Percentiles rank a stretch among this genome's conserved stretches.
These are phyloP conservation scores for Cutaneotrichosporon arboriforme DNA, from an alignment of 1,284 basidiomycete genomes.

Conservation along the genomic window DNA sequence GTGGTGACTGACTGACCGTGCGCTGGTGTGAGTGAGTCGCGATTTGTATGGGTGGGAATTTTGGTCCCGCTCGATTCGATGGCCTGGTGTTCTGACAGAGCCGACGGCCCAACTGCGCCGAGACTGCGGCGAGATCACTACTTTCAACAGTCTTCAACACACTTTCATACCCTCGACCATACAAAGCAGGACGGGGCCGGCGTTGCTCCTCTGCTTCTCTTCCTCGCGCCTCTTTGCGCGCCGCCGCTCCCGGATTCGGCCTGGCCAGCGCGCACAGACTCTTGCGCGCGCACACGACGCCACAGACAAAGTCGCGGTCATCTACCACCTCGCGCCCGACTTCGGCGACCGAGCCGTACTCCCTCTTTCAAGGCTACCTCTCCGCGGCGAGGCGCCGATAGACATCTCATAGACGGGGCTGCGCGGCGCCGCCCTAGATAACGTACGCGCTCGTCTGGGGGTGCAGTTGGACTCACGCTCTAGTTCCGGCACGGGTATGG, in stretches of 20 bases:
- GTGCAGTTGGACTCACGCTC: not conserved
- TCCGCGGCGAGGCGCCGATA: not conserved
- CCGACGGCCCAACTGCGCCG: too few species aligned
- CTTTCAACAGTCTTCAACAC: too few species aligned
- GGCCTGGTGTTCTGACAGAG: too few species aligned
- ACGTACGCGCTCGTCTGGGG: not conserved
- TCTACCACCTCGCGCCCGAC: too few species aligned
- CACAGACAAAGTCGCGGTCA: too few species aligned
- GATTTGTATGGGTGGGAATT: not conserved
- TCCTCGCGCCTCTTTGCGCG: not conserved
- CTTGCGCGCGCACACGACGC: too few species aligned
- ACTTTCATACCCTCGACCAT: too few species aligned
- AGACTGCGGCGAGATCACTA: too few species aligned
- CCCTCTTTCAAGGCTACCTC: too few species aligned
- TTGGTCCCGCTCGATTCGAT: not conserved
- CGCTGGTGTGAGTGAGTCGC: not conserved
- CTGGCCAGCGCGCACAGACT: too few species aligned
- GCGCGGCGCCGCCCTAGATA: not conserved
- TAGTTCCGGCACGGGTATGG: conserved; percentile 6
- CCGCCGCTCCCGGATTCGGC: not conserved
- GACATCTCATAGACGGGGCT: not conserved
- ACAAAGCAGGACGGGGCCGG: too few species aligned
- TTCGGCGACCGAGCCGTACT: too few species aligned
- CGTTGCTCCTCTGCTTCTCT: not conserved
- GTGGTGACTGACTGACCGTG: not conserved